These are phyloP conservation scores for Micromonas commoda DNA, from an alignment of 139 green algal genomes.

Conservation along the genomic window DNA sequence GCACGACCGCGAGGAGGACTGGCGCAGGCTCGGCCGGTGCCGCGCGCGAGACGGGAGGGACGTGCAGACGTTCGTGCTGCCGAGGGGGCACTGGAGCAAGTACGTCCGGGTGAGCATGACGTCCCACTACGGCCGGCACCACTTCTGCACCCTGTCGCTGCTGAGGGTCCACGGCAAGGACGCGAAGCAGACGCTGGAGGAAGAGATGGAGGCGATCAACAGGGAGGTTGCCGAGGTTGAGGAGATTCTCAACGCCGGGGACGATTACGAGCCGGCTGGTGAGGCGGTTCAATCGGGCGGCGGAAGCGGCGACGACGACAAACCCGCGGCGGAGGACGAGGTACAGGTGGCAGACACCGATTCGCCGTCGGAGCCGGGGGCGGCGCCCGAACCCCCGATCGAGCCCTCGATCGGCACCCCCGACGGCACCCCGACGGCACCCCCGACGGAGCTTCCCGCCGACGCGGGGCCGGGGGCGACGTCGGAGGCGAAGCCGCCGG, in stretches of 20 bases:
- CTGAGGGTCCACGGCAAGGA: conserved; percentile 44
- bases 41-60: conserved; percentile 31
- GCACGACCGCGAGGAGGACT: conserved; percentile 13
- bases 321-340: background rate
- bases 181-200: conserved; percentile 38
- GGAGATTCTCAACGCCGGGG: background rate
- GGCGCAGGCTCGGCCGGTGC: conserved; percentile 36
- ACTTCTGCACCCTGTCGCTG: conserved; percentile 44
- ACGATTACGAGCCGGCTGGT: background rate
- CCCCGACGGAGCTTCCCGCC: no score
- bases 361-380: background rate
- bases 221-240: conserved; percentile 13
- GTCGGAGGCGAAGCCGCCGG: no score
- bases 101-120: conserved; percentile 40
- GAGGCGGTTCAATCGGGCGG: background rate
- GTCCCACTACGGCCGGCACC: conserved; percentile 38
- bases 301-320: background rate
- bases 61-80: conserved; percentile 35
- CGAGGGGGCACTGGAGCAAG: conserved; percentile 27
- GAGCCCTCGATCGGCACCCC: no score
- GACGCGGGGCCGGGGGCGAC: no score
- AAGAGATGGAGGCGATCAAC: conserved; percentile 38
- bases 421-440: no score
- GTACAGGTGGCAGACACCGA: background rate
- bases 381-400: no score